Conservation (phyloP, 805 yeast species). For the Groenewaldozyma tartarivorans region DNA sequence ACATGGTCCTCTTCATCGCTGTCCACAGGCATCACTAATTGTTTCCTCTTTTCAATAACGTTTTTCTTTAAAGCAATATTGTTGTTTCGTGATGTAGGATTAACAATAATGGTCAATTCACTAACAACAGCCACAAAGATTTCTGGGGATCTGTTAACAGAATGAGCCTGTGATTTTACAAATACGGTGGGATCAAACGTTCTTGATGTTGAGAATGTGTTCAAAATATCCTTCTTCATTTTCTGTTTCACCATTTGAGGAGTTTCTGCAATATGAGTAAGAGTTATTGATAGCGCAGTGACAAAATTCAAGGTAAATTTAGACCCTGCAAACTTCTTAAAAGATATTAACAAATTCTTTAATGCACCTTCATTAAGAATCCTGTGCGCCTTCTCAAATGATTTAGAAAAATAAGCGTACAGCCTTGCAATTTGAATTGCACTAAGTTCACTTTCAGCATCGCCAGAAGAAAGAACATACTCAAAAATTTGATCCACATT, state of each 20-base stretch:
- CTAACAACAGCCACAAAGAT: constrained; percentile 34
- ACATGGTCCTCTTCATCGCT: constrained; percentile 7
- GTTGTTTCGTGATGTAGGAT: constrained; percentile 13
- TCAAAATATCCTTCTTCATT: constrained; percentile 43
- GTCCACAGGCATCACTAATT: constrained; percentile 1
- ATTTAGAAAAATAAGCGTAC: constrained; percentile 43
- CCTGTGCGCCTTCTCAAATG: constrained; percentile 30
- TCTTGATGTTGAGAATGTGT: constrained; percentile 26
- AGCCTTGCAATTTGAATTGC: constrained; percentile 49
- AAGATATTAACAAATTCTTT: constrained; percentile 36
- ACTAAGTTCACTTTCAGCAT: constrained; percentile 34
- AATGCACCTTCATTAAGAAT: constrained; percentile 43
- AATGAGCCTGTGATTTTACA: constrained; percentile 15
- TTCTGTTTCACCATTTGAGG: constrained; percentile 37
- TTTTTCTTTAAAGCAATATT: constrained; percentile 18
- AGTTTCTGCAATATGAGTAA: constrained; percentile 66
- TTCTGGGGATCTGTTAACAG: constrained; percentile 37
- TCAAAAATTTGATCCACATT: constrained; percentile 33
- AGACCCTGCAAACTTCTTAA: constrained; percentile 29
- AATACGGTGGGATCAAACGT: constrained; percentile 24
- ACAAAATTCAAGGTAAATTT: constrained; percentile 36
- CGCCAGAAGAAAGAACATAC: constrained; percentile 32
- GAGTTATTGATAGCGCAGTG: constrained; percentile 40
- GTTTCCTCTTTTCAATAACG: constrained; percentile 5
- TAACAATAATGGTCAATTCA: constrained; percentile 19